These are phyloP conservation scores for Trifolium repens DNA, from an alignment of 306 rosid genomes.

Conservation along the genomic window DNA sequence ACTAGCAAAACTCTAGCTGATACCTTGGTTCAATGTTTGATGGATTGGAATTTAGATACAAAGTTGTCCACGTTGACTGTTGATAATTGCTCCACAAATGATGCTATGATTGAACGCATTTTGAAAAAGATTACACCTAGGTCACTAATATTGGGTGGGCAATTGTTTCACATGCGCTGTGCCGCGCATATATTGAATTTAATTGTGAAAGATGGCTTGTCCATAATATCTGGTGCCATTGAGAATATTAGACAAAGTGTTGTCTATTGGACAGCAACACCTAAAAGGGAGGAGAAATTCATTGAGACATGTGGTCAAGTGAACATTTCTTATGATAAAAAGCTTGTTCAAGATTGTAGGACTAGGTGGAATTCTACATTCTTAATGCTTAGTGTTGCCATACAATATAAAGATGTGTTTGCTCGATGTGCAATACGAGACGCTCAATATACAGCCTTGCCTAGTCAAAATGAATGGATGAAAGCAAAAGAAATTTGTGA, in stretches of 20 bases:
- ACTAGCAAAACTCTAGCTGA: background rate
- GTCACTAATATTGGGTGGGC: background rate
- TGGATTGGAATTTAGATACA: background rate
- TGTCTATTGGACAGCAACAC: background rate
- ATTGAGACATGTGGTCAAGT: background rate
- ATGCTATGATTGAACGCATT: background rate
- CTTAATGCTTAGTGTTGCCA: background rate
- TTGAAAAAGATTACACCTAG: background rate
- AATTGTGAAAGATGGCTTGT: background rate
- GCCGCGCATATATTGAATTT: too few species aligned
- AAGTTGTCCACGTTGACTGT: background rate
- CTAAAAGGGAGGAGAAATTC: background rate
- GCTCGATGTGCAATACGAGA: background rate
- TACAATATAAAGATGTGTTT: background rate
- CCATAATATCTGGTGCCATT: background rate
- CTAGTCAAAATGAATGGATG: background rate
- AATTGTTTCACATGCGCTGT: background rate
- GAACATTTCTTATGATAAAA: background rate
- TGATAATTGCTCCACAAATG: too few species aligned
- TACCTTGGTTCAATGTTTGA: background rate
- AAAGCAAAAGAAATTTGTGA: background rate
- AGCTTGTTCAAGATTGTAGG: background rate
- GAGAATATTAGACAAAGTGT: background rate
- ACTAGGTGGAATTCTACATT: constrained; percentile 4
- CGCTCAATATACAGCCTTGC: background rate